phyloP scores from a whole-genome alignment of 73 alveolate genomes.

The Paramecium pentaurelia region DNA sequence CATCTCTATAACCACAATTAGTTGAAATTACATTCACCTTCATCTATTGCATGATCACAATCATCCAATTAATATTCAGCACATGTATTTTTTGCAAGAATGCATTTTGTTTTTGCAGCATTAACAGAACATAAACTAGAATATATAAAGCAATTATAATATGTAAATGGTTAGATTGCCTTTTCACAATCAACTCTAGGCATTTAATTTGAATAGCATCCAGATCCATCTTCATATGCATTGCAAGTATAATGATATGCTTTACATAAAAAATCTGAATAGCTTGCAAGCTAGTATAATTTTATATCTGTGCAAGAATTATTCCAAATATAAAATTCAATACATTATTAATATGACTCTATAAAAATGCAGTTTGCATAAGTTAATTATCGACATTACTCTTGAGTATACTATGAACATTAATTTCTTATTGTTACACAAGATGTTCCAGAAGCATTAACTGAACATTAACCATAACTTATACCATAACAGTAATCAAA shows the following conservation, averaged over 20 bases:
- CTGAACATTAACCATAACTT: background rate
- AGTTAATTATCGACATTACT: background rate
- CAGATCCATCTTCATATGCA: background rate
- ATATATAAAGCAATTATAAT: background rate
- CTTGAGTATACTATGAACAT: background rate
- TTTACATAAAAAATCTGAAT: background rate
- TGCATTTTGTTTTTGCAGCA: background rate
- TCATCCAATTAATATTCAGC: background rate
- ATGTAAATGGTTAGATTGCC: background rate
- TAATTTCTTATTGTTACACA: background rate
- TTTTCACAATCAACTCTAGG: background rate
- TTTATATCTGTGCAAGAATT: background rate
- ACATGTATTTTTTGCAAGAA: background rate
- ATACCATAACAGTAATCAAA: background rate
- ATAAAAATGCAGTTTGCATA: background rate
- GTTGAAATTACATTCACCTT: background rate
- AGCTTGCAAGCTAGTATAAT: background rate
- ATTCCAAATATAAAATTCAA: too few relatives aligned
- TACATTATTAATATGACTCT: background rate
- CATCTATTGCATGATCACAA: background rate
- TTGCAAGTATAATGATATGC: background rate
- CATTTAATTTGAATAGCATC: background rate
- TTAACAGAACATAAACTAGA: background rate
- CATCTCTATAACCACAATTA: background rate
- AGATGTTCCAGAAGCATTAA: background rate